Evolutionary conservation across 345 rosid genomes (phyloP).

Genomic region (Salix koriyanagi): DNA sequence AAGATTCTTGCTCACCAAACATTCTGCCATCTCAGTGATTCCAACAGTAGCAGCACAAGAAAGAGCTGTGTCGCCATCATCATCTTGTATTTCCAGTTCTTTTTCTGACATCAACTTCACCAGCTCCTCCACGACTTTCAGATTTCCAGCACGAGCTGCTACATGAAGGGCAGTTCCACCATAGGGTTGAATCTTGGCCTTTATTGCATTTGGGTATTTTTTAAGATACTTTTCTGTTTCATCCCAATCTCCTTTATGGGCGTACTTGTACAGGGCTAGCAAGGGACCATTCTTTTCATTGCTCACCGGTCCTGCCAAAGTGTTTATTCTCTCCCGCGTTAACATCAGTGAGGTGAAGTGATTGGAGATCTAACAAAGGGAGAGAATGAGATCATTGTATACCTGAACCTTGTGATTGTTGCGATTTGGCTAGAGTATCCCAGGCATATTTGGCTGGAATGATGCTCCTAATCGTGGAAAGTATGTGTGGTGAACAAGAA

Average conservation of each 20-base stretch:
- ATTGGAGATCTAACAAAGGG: too few relatives aligned
- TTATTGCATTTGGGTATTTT: neutral
- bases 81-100: neutral
- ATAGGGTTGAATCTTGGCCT: neutral
- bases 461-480: too few relatives aligned
- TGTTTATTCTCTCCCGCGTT: neutral
- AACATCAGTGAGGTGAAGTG: too few relatives aligned
- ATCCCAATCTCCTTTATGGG: neutral
- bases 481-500: too few relatives aligned
- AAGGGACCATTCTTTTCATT: too few relatives aligned
- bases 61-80: neutral
- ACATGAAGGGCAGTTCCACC: neutral
- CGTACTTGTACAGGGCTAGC: neutral
- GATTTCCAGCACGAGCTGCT: neutral
- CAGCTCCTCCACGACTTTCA: neutral
- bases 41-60: neutral
- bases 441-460: too few relatives aligned
- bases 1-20: neutral
- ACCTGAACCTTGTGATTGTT: too few relatives aligned
- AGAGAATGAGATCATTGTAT: too few relatives aligned
- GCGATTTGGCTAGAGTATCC: too few relatives aligned
- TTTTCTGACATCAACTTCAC: neutral
- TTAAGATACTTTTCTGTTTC: neutral
- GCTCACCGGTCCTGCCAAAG: too few relatives aligned
- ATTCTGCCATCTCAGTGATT: neutral